Conservation (phyloP, 768 basidiomycete species). For the Auricularia sp. region DNA sequence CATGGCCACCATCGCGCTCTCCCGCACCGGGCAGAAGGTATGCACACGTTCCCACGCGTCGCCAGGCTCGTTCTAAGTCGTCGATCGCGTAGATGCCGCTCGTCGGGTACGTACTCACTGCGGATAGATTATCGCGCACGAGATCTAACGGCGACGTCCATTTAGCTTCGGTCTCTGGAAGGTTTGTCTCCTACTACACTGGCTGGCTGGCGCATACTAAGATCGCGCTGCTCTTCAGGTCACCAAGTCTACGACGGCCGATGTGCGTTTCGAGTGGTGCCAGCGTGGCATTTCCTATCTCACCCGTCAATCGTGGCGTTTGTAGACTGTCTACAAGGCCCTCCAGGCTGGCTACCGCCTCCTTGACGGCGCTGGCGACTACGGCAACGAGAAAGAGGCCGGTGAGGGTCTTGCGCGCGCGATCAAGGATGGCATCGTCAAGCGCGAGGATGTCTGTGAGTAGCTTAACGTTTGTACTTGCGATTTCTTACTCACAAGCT, state of each 20-base stretch:
- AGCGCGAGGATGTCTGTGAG: slow-evolving; percentile 80
- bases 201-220: neutral
- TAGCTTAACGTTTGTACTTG: slow-evolving; percentile 7
- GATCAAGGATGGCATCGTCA: slow-evolving; percentile 73
- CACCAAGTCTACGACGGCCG: slow-evolving; percentile 7
- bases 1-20: slow-evolving; percentile 47
- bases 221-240: slow-evolving; percentile 1
- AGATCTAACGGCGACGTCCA: slow-evolving; percentile 3
- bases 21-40: slow-evolving; percentile 53
- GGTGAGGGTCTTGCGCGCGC: slow-evolving; percentile 71
- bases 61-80: slow-evolving; percentile 3
- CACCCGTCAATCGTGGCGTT: neutral
- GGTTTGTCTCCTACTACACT: slow-evolving; percentile 24
- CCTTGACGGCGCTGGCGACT: slow-evolving; percentile 77
- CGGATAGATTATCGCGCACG: slow-evolving; percentile 6
- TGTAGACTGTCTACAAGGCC: slow-evolving; percentile 70
- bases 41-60: slow-evolving; percentile 4
- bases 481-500: neutral
- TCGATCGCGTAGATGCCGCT: slow-evolving; percentile 49
- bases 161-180: slow-evolving; percentile 64
- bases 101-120: slow-evolving; percentile 42
- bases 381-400: slow-evolving; percentile 83
- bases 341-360: slow-evolving; percentile 83
- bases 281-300: too few relatives aligned
- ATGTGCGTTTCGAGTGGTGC: slow-evolving; percentile 1